Percentiles rank a stretch among this genome's conserved stretches.
Conservation (phyloP, 2,329 filamentous ascomycete genomes). For the Fusarium mangiferae region DNA sequence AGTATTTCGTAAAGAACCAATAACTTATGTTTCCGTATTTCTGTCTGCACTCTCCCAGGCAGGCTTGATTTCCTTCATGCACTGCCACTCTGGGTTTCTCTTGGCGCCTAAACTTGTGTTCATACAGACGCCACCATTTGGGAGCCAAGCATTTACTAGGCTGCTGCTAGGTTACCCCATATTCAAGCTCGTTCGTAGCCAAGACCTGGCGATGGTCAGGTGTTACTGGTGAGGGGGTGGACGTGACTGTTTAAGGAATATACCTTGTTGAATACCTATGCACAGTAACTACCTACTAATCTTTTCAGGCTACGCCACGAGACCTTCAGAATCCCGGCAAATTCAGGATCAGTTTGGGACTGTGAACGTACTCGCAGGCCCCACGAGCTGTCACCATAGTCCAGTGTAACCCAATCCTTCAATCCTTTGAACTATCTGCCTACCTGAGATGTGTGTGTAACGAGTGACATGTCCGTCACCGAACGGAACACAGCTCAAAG, state of each 20-base stretch:
- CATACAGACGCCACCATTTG: conserved; percentile 30
- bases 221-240: conserved; percentile 15
- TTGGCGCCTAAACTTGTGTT: conserved; percentile 18
- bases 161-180: conserved; percentile 22
- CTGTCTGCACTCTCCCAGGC: neutral
- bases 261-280: neutral
- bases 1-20: neutral
- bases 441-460: neutral
- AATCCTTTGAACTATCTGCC: neutral
- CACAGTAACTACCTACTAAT: neutral
- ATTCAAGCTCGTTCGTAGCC: conserved; percentile 29
- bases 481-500: neutral
- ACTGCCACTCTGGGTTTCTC: conserved; percentile 24
- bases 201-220: conserved; percentile 38
- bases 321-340: neutral
- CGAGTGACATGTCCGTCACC: neutral
- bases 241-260: neutral
- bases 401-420: neutral
- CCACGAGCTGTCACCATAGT: neutral
- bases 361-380: neutral
- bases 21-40: neutral
- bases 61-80: conserved; percentile 7
- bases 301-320: neutral
- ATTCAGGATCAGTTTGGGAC: neutral
- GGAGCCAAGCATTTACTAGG: conserved; percentile 35